phyloP scores from a whole-genome alignment of 2,329 filamentous ascomycete species.

The Alternaria alternata region DNA sequence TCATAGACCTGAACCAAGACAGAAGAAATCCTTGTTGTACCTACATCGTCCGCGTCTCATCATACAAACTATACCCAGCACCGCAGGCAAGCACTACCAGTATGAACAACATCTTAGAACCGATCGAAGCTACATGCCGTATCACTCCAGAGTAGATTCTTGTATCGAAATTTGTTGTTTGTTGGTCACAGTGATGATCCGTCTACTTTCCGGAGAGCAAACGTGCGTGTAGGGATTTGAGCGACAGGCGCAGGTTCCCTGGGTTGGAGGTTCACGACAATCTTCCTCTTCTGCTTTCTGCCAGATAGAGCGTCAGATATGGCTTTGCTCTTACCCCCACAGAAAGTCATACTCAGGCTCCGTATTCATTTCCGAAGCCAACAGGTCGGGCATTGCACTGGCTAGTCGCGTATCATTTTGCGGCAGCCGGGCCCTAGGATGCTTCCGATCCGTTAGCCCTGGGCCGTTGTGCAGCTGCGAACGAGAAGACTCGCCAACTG shows the following conservation, averaged over 20 bases:
- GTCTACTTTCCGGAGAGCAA: too few relatives aligned
- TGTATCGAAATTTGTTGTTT: background rate
- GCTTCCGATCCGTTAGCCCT: background rate
- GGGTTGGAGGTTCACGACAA: constrained; percentile 1
- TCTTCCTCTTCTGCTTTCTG: background rate
- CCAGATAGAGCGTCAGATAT: background rate
- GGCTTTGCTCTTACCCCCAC: background rate
- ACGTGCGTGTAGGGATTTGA: background rate
- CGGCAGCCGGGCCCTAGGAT: constrained; percentile 1
- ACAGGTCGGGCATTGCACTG: background rate
- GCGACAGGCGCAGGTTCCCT: background rate
- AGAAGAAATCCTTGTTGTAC: background rate
- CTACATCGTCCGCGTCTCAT: background rate
- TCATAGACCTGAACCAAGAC: background rate
- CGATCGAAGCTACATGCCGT: background rate
- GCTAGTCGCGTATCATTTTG: background rate
- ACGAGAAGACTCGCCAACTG: background rate
- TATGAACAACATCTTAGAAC: background rate
- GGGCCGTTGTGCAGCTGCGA: constrained; percentile 2
- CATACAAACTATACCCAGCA: background rate
- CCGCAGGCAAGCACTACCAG: background rate
- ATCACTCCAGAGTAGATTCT: background rate
- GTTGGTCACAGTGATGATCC: background rate
- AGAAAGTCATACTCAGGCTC: background rate
- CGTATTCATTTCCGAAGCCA: background rate